A percentile compares a stretch with the other conserved stretches of the same genome.
Conservation (phyloP, 1,139 yeast species). For the Yamadazyma spencermartinsiae region DNA sequence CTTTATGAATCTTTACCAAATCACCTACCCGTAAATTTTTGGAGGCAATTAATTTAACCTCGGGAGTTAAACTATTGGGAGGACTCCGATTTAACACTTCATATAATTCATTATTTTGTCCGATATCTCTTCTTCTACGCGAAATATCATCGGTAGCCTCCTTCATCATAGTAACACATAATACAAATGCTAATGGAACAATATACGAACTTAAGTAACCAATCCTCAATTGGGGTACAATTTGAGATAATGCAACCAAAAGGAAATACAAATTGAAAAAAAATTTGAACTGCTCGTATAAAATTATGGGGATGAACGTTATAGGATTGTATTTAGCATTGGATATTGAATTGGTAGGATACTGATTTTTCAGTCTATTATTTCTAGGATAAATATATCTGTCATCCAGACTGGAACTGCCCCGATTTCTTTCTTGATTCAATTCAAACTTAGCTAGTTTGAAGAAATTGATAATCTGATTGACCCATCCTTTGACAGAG, state of each 20-base stretch:
- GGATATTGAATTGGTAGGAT: slow-evolving; percentile 80
- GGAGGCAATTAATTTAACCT: slow-evolving; percentile 50
- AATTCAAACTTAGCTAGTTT: slow-evolving; percentile 29
- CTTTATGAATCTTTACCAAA: slow-evolving; percentile 77
- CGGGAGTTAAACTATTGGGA: slow-evolving; percentile 23
- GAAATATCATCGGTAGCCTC: slow-evolving; percentile 95
- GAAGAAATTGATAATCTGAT: slow-evolving; percentile 21
- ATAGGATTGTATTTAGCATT: slow-evolving; percentile 93
- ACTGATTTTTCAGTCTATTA: slow-evolving; percentile 23
- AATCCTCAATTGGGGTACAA: slow-evolving; percentile 85
- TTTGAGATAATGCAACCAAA: slow-evolving; percentile 90
- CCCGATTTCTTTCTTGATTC: slow-evolving; percentile 23
- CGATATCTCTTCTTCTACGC: slow-evolving; percentile 85
- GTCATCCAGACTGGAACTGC: slow-evolving; percentile 18
- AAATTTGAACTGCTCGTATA: slow-evolving; percentile 95
- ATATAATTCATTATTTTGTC: slow-evolving; percentile 80
- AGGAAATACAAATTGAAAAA: slow-evolving; percentile 92
- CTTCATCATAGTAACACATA: slow-evolving; percentile 89
- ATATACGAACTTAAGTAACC: slow-evolving; percentile 92
- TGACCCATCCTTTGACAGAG: slow-evolving; percentile 17
- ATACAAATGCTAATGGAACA: slow-evolving; percentile 91
- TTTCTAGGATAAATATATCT: slow-evolving; percentile 39
- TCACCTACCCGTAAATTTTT: slow-evolving; percentile 83
- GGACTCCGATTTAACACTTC: slow-evolving; percentile 57
- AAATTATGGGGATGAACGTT: slow-evolving; percentile 82